Evolutionary conservation across 2,329 filamentous ascomycete species (phyloP).

Genomic region (Blastomyces emzantsi): DNA sequence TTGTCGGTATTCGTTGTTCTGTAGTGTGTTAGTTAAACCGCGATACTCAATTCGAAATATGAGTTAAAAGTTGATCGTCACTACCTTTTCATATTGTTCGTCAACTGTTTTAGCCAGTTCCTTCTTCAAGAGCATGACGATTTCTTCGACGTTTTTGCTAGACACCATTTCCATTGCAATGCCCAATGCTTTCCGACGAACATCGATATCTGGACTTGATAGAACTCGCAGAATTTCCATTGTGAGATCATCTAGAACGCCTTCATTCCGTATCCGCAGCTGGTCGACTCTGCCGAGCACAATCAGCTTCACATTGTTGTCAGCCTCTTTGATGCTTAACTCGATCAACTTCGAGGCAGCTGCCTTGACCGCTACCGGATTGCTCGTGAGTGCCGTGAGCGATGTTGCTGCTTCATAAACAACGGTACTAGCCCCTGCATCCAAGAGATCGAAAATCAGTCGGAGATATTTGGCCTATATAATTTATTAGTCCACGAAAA

Average conservation of each 20-base stretch:
- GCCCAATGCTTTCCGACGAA: slow-evolving; percentile 79
- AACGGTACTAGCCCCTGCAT: slow-evolving; percentile 86
- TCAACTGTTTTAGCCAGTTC: slow-evolving; percentile 96
- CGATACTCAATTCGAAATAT: not conserved
- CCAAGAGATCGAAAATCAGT: slow-evolving; percentile 91
- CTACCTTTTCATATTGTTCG: slow-evolving; percentile 88
- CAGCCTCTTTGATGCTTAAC: slow-evolving; percentile 90
- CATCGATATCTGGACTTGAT: slow-evolving; percentile 91
- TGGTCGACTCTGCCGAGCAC: slow-evolving; percentile 91
- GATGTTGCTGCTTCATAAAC: slow-evolving; percentile 97
- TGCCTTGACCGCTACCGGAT: slow-evolving; percentile 95
- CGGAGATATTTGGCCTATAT: slow-evolving; percentile 74
- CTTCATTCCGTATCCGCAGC: slow-evolving; percentile 76
- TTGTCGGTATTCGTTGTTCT: slow-evolving; percentile 87
- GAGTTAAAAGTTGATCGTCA: slow-evolving; percentile 4
- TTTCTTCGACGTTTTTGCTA: slow-evolving; percentile 97
- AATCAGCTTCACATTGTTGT: slow-evolving; percentile 99
- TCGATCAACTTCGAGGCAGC: slow-evolving; percentile 95
- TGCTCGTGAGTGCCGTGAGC: slow-evolving; percentile 84
- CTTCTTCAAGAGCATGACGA: slow-evolving; percentile 92
- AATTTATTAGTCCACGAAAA: slow-evolving; percentile 18
- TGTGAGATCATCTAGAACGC: slow-evolving; percentile 81
- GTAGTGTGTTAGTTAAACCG: slow-evolving; percentile 4
- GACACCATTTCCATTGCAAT: slow-evolving; percentile 97
- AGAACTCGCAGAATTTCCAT: slow-evolving; percentile 97